Percentiles rank a stretch among this genome's conserved stretches.
These are phyloP conservation scores for Inga laurina DNA, from an alignment of 306 rosid genomes.

Conservation along the genomic window DNA sequence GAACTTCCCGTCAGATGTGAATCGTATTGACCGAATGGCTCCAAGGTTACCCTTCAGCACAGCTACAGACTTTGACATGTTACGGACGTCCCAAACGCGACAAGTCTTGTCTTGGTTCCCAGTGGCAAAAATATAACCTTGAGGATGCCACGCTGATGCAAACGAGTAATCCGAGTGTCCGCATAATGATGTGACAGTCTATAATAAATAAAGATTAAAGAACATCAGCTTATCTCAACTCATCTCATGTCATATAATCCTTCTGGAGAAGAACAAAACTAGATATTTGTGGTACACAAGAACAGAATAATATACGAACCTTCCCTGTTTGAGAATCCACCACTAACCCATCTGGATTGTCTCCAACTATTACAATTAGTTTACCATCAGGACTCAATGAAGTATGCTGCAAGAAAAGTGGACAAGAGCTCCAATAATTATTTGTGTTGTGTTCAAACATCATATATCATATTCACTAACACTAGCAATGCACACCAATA, in stretches of 20 bases:
- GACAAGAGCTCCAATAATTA: neutral
- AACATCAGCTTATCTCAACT: constrained; percentile 16
- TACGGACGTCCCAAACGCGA: constrained; percentile 65
- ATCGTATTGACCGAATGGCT: constrained; percentile 64
- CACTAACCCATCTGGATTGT: constrained; percentile 76
- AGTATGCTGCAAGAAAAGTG: constrained; percentile 63
- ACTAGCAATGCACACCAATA: neutral
- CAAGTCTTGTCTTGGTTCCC: constrained; percentile 77
- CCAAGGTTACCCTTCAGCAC: constrained; percentile 67
- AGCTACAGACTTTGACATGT: constrained; percentile 58
- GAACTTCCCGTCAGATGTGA: constrained; percentile 58
- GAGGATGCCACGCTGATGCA: constrained; percentile 71
- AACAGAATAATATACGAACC: constrained; percentile 44
- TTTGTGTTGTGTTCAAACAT: neutral
- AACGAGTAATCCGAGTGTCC: constrained; percentile 73
- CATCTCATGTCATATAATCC: neutral
- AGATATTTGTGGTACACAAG: neutral
- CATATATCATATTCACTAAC: neutral
- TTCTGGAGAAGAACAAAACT: neutral
- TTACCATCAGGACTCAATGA: constrained; percentile 82
- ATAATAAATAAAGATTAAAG: neutral
- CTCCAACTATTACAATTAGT: constrained; percentile 75
- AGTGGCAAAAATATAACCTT: constrained; percentile 60
- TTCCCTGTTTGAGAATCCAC: constrained; percentile 92
- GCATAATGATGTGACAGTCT: constrained; percentile 43